Evolutionary conservation across 768 basidiomycete species (phyloP).

Genomic region (Suillus brevipes): DNA sequence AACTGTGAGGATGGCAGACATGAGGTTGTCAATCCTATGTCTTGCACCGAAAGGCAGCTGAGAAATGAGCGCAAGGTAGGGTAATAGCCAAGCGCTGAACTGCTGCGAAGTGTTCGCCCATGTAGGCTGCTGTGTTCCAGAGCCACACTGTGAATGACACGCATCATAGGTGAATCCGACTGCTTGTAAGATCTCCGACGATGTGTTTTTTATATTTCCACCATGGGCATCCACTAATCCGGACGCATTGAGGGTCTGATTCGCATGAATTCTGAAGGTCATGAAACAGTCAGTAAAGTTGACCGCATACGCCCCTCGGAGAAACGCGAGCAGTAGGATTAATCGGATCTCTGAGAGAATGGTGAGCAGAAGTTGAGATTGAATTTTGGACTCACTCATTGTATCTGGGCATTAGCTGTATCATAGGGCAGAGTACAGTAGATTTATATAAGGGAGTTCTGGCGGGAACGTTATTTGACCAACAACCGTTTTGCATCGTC

Average conservation of each 20-base stretch:
- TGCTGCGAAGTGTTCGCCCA: conserved; percentile 32
- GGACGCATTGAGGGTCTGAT: background rate
- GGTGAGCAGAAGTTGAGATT: background rate
- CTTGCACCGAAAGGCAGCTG: conserved; percentile 48
- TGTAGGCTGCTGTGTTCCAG: conserved; percentile 9
- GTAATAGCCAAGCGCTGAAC: conserved; percentile 47
- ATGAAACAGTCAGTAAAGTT: conserved; percentile 18
- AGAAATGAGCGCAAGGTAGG: conserved; percentile 49
- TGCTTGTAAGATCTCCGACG: conserved; percentile 6
- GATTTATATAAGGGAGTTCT: background rate
- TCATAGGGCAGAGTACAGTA: too few species aligned
- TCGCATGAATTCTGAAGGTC: conserved; percentile 10
- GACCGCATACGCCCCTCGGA: background rate
- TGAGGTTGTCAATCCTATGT: conserved; percentile 41
- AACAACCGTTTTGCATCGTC: background rate
- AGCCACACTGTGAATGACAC: conserved; percentile 16
- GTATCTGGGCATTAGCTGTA: background rate
- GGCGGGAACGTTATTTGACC: background rate
- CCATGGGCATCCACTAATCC: conserved; percentile 6
- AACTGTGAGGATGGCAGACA: conserved; percentile 42
- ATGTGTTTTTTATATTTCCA: background rate
- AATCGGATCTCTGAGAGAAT: background rate
- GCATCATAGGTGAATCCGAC: conserved; percentile 13
- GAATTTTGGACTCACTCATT: background rate
- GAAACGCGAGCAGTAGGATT: background rate